These are phyloP conservation scores for Malus hybrid DNA, from an alignment of 331 rosid species.

Conservation along the genomic window DNA sequence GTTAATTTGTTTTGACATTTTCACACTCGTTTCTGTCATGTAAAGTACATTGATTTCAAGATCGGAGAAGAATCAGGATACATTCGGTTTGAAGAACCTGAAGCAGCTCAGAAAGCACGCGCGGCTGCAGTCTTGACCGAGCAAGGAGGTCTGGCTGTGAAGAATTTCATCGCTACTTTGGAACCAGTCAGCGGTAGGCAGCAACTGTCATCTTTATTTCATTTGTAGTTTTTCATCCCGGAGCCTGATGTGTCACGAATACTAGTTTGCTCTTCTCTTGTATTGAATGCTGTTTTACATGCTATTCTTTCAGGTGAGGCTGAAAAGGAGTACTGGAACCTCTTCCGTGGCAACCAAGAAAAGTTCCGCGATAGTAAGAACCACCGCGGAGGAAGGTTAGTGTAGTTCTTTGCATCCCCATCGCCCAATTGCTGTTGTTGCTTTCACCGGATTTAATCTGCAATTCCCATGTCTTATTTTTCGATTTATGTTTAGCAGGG, in stretches of 20 bases:
- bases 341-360: conserved; percentile 61
- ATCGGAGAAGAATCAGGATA: conserved; percentile 81
- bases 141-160: conserved; percentile 63
- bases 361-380: conserved; percentile 38
- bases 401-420: neutral
- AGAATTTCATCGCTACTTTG: conserved; percentile 57
- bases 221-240: neutral
- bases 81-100: conserved; percentile 73
- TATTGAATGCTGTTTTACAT: neutral
- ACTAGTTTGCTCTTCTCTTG: neutral
- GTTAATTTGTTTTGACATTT: conserved; percentile 12
- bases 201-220: neutral
- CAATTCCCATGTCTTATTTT: neutral
- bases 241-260: neutral
- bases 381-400: conserved; percentile 59
- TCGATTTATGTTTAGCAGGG: conserved; percentile 29
- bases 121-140: conserved; percentile 79
- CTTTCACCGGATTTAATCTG: no score
- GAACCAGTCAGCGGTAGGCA: conserved; percentile 76
- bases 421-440: no score
- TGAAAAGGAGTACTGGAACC: conserved; percentile 78
- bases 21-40: neutral
- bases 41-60: conserved; percentile 73
- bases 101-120: conserved; percentile 84
- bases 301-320: conserved; percentile 55